Evolutionary conservation across 2,329 filamentous ascomycete genomes (phyloP).

Genomic region (Ophiostoma sp.): DNA sequence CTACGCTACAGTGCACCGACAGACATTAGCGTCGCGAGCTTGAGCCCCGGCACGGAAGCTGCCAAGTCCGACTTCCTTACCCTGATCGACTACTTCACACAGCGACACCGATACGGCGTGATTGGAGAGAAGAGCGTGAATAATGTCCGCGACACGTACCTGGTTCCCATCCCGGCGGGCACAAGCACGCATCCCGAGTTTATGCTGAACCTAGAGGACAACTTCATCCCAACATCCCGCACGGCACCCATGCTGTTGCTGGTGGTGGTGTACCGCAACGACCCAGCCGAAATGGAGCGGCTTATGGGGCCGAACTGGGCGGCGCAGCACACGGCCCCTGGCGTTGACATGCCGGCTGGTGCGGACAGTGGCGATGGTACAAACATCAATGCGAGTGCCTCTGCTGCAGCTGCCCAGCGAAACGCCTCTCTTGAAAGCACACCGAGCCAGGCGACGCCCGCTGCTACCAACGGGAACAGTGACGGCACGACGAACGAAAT

Average conservation of each 20-base stretch:
- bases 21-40: conserved; percentile 74
- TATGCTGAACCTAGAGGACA: conserved; percentile 80
- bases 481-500: not conserved
- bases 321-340: conserved; percentile 28
- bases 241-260: conserved; percentile 73
- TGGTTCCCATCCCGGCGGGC: conserved; percentile 76
- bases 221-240: conserved; percentile 65
- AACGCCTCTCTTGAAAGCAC: not conserved
- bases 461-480: not conserved
- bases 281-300: conserved; percentile 38
- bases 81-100: conserved; percentile 82
- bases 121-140: conserved; percentile 68
- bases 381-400: conserved; percentile 19
- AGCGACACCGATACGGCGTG: conserved; percentile 79
- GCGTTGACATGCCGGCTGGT: not conserved
- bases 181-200: conserved; percentile 72
- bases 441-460: not conserved
- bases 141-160: conserved; percentile 83
- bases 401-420: not conserved
- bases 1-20: conserved; percentile 75
- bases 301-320: conserved; percentile 33
- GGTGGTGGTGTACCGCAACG: conserved; percentile 75
- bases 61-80: conserved; percentile 61
- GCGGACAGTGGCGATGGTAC: not conserved
- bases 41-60: conserved; percentile 59